A percentile compares a stretch with the other conserved stretches of the same genome.
These are phyloP conservation scores for Suillus discolor DNA, from an alignment of 768 basidiomycete species.

Conservation along the genomic window DNA sequence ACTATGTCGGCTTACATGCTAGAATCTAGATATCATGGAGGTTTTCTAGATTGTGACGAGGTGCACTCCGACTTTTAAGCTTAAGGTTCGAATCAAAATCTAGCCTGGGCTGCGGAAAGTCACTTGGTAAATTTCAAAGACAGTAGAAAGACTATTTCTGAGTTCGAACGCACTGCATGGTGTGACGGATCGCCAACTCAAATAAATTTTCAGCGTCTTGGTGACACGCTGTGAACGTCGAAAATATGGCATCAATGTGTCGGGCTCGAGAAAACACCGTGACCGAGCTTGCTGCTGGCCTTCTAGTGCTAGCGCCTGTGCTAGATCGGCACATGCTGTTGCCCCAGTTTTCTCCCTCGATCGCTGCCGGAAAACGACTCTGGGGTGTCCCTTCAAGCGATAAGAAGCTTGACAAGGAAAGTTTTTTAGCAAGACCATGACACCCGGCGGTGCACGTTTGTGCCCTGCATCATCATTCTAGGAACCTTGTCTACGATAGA, in stretches of 20 bases:
- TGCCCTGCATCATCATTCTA: conserved; percentile 4
- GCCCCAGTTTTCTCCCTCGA: neutral
- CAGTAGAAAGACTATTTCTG: neutral
- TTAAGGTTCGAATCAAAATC: neutral
- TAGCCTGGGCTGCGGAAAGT: too few relatives aligned
- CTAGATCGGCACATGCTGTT: neutral
- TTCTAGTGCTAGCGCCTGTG: neutral
- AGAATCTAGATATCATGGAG: too few relatives aligned
- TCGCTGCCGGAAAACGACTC: neutral
- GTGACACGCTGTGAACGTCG: neutral
- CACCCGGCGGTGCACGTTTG: neutral
- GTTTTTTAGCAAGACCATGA: neutral
- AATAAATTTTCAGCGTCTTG: neutral
- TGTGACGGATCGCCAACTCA: neutral
- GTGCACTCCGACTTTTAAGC: too few relatives aligned
- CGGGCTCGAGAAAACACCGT: neutral
- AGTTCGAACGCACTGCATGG: neutral
- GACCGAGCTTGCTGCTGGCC: neutral
- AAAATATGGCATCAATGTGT: neutral
- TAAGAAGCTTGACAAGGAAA: neutral
- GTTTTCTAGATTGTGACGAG: too few relatives aligned
- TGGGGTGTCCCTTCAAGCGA: neutral
- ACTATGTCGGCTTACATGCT: too few relatives aligned
- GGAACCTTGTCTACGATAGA: neutral
- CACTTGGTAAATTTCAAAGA: neutral